Base-by-base conservation (phyloP, 805 yeast species). In the Candida schatavii region DNA sequence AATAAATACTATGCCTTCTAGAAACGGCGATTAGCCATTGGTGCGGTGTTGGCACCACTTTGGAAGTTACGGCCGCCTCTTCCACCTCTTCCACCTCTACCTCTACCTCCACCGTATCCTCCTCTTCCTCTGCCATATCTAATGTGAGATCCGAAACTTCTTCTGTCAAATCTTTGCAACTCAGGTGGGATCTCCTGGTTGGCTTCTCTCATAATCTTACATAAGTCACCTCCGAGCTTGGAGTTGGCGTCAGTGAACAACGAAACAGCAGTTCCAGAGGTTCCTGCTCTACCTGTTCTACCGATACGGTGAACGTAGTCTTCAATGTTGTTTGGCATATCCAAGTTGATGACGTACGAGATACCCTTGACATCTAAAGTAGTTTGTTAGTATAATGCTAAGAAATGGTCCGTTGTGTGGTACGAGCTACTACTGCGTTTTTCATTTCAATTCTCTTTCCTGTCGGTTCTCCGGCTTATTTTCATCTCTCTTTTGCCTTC, bases 251-350 rank as follows among this genome's bases (percentile, higher is more conserved):
- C 85, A 45, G 97, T 88, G 79, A 93, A 93, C 66, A 91, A 81
- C 6, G 98, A 88, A 52, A 89, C 80, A 42, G 99, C 97, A 48
- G 93, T 90, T 78, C 99, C 99, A 48, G 77, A 76, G 48, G 89
- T 83, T 66, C 98, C 98, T 53, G 97, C 99, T 80, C 99, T 88
- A 66, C 99, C 99, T 51, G 99, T 90, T 81, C 97, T 90, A 69
- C 99, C 99, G 62, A 91, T 93, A 75, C 99, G 83, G 69, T 91
- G 99, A 49, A 91, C 97, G 66, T 91, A 91, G 74, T 93, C 98
- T 77, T 93, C 99, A 62, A 90, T 88, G 72, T 91, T 91, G 69
- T 88, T 89, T 61, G 99, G 98, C 90, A 91, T 91, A 68, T 91
- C 98, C 61, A 78, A 88, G 81, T 93, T 93, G 65, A 93, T 78